These are phyloP conservation scores for Aspergillus uvarum DNA, from an alignment of 2,329 filamentous ascomycete genomes.

Conservation along the genomic window DNA sequence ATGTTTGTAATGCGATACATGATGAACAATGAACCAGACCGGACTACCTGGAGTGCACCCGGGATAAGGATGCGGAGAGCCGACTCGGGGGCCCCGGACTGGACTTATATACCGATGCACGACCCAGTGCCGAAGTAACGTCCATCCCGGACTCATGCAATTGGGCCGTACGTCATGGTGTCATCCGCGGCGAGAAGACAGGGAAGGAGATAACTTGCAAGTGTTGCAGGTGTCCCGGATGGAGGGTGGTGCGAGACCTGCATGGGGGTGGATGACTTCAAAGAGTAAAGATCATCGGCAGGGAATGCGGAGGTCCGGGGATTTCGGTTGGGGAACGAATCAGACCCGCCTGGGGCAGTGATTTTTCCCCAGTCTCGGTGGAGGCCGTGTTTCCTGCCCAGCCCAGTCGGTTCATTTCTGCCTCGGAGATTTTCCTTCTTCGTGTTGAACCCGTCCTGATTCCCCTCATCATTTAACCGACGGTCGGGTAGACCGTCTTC, in stretches of 20 bases:
- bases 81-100: neutral
- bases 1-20: slow-evolving; percentile 26
- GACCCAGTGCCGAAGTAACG: slow-evolving; percentile 1
- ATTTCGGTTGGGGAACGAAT: slow-evolving; percentile 12
- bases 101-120: neutral
- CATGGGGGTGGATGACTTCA: slow-evolving; percentile 5
- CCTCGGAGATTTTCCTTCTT: slow-evolving; percentile 16
- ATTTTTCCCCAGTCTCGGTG: slow-evolving; percentile 14
- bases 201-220: neutral
- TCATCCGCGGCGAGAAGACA: neutral
- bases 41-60: neutral
- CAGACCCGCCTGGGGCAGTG: slow-evolving; percentile 7
- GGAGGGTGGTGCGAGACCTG: slow-evolving; percentile 15
- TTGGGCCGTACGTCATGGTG: neutral
- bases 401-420: slow-evolving; percentile 20
- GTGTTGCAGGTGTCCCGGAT: too few relatives aligned
- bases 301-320: slow-evolving; percentile 21
- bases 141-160: neutral
- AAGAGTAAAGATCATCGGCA: slow-evolving; percentile 14
- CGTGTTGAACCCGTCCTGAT: slow-evolving; percentile 3
- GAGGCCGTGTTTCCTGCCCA: neutral
- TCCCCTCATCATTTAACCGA: slow-evolving; percentile 13
- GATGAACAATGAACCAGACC: slow-evolving; percentile 7
- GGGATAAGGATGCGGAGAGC: neutral
- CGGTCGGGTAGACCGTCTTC: neutral